Evolutionary conservation across 176 grass and related monocot species (phyloP).

Genomic region (Aegilops speltoides): DNA sequence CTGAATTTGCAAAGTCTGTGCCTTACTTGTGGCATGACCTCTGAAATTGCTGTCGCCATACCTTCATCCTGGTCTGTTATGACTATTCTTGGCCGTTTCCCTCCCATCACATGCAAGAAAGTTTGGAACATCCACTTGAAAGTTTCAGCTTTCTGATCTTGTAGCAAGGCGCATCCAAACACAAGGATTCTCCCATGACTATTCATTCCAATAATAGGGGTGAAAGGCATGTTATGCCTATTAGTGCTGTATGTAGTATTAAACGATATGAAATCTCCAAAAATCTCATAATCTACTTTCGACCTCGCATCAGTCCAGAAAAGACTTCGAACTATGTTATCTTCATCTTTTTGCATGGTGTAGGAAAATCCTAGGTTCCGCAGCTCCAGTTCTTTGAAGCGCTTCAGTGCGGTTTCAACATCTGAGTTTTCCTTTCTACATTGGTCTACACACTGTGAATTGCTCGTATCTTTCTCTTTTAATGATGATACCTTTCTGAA

Average conservation of each 20-base stretch:
- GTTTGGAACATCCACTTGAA: constrained; percentile 31
- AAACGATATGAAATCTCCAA: constrained; percentile 24
- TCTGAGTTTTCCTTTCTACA: constrained; percentile 18
- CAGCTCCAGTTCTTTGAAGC: constrained; percentile 19
- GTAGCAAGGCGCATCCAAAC: constrained; percentile 18
- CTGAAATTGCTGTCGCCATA: constrained; percentile 18
- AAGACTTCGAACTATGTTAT: constrained; percentile 3
- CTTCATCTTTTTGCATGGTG: not conserved
- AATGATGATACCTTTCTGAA: not conserved
- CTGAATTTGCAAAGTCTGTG: constrained; percentile 22
- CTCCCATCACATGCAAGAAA: constrained; percentile 32
- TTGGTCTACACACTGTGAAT: not conserved
- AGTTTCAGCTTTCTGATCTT: not conserved
- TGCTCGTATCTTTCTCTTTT: not conserved
- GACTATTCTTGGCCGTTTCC: constrained; percentile 21
- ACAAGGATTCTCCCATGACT: constrained; percentile 4
- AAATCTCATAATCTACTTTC: constrained; percentile 27
- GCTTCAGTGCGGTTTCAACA: constrained; percentile 27
- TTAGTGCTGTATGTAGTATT: constrained; percentile 30
- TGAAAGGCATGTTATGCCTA: constrained; percentile 16
- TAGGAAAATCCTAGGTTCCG: not conserved
- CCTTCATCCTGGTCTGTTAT: constrained; percentile 23
- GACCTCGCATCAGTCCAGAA: constrained; percentile 26
- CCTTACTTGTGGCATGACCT: constrained; percentile 11
- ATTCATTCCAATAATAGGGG: constrained; percentile 33